Base-by-base conservation (phyloP, 169 alveolate genomes). In the Plasmodium gaboni region DNA sequence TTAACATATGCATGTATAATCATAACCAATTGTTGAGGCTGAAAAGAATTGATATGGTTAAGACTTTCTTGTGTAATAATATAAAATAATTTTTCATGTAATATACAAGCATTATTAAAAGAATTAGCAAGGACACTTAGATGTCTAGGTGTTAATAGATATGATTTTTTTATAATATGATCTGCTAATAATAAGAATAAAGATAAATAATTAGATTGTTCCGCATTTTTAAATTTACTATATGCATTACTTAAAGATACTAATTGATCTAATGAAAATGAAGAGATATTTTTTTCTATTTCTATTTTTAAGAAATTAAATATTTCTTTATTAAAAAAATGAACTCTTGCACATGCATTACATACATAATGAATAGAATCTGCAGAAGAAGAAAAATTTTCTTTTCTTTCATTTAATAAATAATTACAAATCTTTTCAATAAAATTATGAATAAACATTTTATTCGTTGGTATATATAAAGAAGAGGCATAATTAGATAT, bases 151-250 rank as follows among this genome's bases (percentile, higher is more conserved):
- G 67, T 80, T 12, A 80, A 32, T 61, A 38, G 2, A 80, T 80
- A 80, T 1, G 90, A 80, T 63, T 80, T 80, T 12, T 80, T 80
- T 67, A 80, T 80, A 26, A 80, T 55, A 67, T 80, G 19, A 8
- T 80, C 83, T 24, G 90, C 85, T 65, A 80, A 51, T 60, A 69
- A 48, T 55, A 80, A 12, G 51, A 32, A 80, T 80, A 80, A 68
- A 4, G 90, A 67, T 17, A 80, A 55, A 26, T 67, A 80, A 51
- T 80, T 80, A 4, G 74, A 22, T 61, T 80, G 73, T 80, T 80
- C 90, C 32, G 90, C 90, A 80, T 63, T 80, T 80, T 80, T 80
- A 46, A 80, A 80, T 67, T 80, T 80, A 38, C 90, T 80, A 48
- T 55, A 80, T 48, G 90, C 90, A 68, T 80, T 80, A 1, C 67